Evolutionary conservation across 768 basidiomycete genomes (phyloP).

Genomic region (Leccinum pellstonianum): DNA sequence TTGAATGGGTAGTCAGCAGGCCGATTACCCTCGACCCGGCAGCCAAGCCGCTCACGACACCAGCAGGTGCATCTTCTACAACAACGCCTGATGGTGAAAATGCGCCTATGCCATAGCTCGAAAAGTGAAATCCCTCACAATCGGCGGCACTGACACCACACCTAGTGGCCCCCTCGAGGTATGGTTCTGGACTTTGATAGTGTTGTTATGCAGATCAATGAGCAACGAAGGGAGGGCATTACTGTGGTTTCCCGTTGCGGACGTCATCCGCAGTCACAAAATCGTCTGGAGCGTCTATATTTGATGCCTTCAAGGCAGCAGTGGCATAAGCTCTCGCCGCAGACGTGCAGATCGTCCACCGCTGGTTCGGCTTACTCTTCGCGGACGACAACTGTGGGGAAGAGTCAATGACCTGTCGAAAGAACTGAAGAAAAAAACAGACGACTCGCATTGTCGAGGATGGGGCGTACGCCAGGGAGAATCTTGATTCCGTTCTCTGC

Average conservation of each 20-base stretch:
- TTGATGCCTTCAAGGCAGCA: conserved; percentile 64
- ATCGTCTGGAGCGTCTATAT: conserved; percentile 66
- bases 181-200: conserved; percentile 74
- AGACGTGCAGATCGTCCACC: conserved; percentile 88
- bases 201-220: conserved; percentile 3
- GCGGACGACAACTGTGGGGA: conserved; percentile 27
- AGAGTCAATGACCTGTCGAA: conserved; percentile 9
- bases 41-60: conserved; percentile 72
- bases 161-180: conserved; percentile 77
- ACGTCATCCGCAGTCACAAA: conserved; percentile 88
- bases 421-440: background rate
- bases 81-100: conserved; percentile 59
- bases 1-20: conserved; percentile 76
- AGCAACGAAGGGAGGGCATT: conserved; percentile 16
- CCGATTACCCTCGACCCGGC: conserved; percentile 87
- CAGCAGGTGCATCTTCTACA: conserved; percentile 89
- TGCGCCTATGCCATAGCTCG: background rate
- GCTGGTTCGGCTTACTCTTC: conserved; percentile 48
- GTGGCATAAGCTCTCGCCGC: conserved; percentile 77
- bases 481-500: conserved; percentile 60
- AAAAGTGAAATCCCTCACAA: conserved; percentile 18
- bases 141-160: conserved; percentile 55
- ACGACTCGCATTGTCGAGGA: conserved; percentile 53
- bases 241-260: conserved; percentile 76
- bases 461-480: conserved; percentile 67